Evolutionary conservation across 208 protist species (phyloP), one percentile per base, ranked within the genome.

Genomic region (Crithidia acanthocephali): DNA sequence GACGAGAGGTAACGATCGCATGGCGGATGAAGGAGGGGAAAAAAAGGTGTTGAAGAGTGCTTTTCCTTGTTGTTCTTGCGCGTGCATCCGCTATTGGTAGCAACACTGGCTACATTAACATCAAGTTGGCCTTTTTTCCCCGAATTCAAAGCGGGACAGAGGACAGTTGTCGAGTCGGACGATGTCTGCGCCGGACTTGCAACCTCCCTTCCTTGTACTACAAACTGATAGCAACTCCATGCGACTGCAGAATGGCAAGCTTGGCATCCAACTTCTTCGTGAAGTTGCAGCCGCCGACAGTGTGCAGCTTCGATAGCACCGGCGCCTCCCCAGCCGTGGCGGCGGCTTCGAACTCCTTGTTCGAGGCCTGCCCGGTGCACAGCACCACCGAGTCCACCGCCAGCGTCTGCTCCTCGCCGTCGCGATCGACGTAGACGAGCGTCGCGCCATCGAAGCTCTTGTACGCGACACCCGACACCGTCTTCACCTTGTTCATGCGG

Each of bases 321-420:
- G 77, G 47, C 18, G 51, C 32, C 10, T 75, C 53, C 16, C 45
- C 22, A 1, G 74, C 50, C 44, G 32, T 47, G 8, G 79, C 66
- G 18, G 60, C 47, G 2, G 27, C 72, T 33, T 80, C 66, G 32
- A 85, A 84, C 53, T 80, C 79, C 35, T 76, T 78, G 82, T 91
- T 80, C 16, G 91, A 84, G 53, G 75, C 56, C 74, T 98, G 93
- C 23, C 95, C 95, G 16, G 87, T 90, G 76, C 95, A 98, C 35
- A 98, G 80, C 62, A 98, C 87, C 30, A 98, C 71, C 23, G 82
- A 87, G 74, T 97, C 92, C 20, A 96, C 86, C 42, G 59, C 76
- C 50, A 97, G 44, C 57, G 50, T 30, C 42, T 71, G 51, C 45
- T 70, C 74, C 58, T 83, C 59, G 22, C 83, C 87, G 22, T 74